Percentiles rank a stretch among this genome's conserved stretches.
These are phyloP conservation scores for Pseudisothecium myosuroides DNA, from an alignment of 225 moss, liverwort and hornwort species.

Conservation along the genomic window DNA sequence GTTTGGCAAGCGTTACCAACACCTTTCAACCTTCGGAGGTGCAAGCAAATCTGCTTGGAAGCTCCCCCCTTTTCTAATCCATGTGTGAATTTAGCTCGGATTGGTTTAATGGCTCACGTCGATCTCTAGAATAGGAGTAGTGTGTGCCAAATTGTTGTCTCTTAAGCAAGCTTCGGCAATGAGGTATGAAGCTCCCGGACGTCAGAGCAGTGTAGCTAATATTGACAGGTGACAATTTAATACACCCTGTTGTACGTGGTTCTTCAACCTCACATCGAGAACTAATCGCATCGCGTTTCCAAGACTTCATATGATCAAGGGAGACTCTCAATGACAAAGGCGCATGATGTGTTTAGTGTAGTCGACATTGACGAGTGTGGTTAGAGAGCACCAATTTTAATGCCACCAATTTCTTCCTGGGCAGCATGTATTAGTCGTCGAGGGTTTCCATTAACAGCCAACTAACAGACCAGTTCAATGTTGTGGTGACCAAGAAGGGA, in stretches of 20 bases:
- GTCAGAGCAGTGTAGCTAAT: neutral
- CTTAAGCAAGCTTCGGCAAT: neutral
- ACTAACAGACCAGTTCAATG: neutral
- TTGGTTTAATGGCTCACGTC: neutral
- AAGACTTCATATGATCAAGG: neutral
- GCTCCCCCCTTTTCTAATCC: neutral
- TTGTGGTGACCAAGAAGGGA: neutral
- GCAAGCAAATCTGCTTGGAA: neutral
- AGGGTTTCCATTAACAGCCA: conserved; percentile 2
- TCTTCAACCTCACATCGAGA: neutral
- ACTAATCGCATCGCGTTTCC: neutral
- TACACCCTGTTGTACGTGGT: neutral
- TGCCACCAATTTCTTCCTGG: neutral
- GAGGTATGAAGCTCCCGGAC: neutral
- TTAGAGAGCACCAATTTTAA: neutral
- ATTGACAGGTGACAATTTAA: neutral
- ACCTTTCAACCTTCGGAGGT: neutral
- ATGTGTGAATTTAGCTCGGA: neutral
- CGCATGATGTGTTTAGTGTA: neutral
- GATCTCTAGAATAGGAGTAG: neutral
- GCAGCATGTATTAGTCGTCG: neutral
- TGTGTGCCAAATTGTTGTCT: neutral
- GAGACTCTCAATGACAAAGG: neutral
- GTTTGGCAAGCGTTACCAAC: neutral
- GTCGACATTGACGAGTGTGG: neutral